Evolutionary conservation across 164 flowering plant genomes (phyloP).

Genomic region (Magnolia changhungtana): DNA sequence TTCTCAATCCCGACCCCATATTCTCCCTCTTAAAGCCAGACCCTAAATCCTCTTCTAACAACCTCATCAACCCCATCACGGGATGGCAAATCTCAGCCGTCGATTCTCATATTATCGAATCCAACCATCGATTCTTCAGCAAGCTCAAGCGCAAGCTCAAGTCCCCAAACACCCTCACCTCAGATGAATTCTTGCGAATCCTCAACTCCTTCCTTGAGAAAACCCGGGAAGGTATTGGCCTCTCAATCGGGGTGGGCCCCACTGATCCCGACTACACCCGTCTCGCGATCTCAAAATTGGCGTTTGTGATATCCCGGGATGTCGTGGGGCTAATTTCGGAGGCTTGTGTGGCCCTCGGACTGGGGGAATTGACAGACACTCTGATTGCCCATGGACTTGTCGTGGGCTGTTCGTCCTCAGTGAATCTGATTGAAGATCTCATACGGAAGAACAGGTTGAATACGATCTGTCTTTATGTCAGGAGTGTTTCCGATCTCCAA

Average conservation of each 20-base stretch:
- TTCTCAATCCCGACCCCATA: slow-evolving; percentile 43
- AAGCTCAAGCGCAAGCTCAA: slow-evolving; percentile 53
- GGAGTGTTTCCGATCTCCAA: slow-evolving; percentile 44
- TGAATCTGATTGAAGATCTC: slow-evolving; percentile 35
- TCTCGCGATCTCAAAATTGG: slow-evolving; percentile 46
- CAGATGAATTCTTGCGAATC: slow-evolving; percentile 34
- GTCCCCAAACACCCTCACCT: slow-evolving; percentile 28
- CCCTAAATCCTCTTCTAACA: slow-evolving; percentile 21
- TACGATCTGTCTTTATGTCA: slow-evolving; percentile 56
- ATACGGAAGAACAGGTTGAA: slow-evolving; percentile 45
- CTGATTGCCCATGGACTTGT: slow-evolving; percentile 48
- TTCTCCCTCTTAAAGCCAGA: slow-evolving; percentile 44
- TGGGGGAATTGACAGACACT: slow-evolving; percentile 58
- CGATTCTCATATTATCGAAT: slow-evolving; percentile 43
- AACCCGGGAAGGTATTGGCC: slow-evolving; percentile 25
- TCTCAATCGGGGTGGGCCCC: slow-evolving; percentile 20
- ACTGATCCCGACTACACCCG: slow-evolving; percentile 22
- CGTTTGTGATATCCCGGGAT: slow-evolving; percentile 47
- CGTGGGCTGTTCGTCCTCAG: slow-evolving; percentile 21
- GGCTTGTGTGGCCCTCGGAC: slow-evolving; percentile 50
- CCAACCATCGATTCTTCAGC: slow-evolving; percentile 30
- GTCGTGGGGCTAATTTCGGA: slow-evolving; percentile 49
- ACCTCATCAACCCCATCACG: slow-evolving; percentile 34
- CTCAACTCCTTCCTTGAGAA: slow-evolving; percentile 51
- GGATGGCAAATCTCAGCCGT: slow-evolving; percentile 58